phyloP scores from a whole-genome alignment of 1,284 basidiomycete species.

The Tilletiopsis washingtonensis region DNA sequence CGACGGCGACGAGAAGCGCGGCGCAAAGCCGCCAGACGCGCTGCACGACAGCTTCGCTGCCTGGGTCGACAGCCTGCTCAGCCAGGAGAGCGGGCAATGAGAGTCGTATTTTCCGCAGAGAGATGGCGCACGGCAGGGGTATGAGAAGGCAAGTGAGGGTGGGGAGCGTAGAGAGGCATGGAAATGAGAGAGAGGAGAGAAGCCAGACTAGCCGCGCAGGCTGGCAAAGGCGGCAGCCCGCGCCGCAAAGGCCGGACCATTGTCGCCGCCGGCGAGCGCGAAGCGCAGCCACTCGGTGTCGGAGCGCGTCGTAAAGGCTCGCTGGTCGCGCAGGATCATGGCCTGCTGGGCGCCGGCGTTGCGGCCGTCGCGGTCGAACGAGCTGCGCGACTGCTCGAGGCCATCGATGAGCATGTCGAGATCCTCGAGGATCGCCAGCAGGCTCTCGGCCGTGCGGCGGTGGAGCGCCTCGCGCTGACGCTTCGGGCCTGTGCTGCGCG shows the following conservation, averaged over 20 bases:
- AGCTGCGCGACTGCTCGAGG: slow-evolving; percentile 23
- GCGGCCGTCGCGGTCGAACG: slow-evolving; percentile 32
- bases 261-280: slow-evolving; percentile 19
- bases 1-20: slow-evolving; percentile 54
- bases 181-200: too few relatives aligned
- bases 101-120: too few relatives aligned
- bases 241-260: slow-evolving; percentile 30
- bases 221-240: slow-evolving; percentile 18
- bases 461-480: slow-evolving; percentile 26
- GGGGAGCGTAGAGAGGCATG: too few relatives aligned
- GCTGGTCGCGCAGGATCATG: slow-evolving; percentile 39
- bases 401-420: slow-evolving; percentile 34
- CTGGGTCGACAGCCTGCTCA: slow-evolving; percentile 39
- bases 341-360: slow-evolving; percentile 42
- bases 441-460: slow-evolving; percentile 22
- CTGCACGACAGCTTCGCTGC: slow-evolving; percentile 55
- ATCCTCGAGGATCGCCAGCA: slow-evolving; percentile 39
- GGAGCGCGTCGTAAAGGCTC: slow-evolving; percentile 35
- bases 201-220: background rate
- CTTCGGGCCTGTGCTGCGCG: slow-evolving; percentile 1
- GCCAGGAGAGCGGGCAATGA: background rate
- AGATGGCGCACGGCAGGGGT: too few relatives aligned
- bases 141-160: too few relatives aligned
- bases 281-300: slow-evolving; percentile 33
- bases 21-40: slow-evolving; percentile 53